These are phyloP conservation scores for Cadophora luteo-olivacea DNA, from an alignment of 2,329 filamentous ascomycete genomes.

Conservation along the genomic window DNA sequence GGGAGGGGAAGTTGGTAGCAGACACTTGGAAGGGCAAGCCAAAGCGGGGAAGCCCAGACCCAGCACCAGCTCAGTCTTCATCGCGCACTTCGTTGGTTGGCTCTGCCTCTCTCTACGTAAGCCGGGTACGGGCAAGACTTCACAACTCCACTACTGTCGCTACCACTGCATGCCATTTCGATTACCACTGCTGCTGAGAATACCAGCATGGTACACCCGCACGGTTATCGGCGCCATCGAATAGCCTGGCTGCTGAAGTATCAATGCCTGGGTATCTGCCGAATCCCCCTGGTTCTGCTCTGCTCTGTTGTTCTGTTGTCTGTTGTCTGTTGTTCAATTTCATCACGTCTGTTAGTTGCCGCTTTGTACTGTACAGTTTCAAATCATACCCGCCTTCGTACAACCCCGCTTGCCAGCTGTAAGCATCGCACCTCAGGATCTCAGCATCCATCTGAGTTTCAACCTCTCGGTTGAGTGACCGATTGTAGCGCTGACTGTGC, in stretches of 20 bases:
- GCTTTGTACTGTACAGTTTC: neutral
- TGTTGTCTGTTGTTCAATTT: neutral
- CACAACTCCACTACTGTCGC: neutral
- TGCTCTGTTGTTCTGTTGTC: neutral
- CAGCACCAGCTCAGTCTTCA: neutral
- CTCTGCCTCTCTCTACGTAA: slow-evolving; percentile 11
- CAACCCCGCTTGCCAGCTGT: slow-evolving; percentile 5
- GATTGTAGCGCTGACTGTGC: slow-evolving; percentile 24
- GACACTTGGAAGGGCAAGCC: neutral
- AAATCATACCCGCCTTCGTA: slow-evolving; percentile 13
- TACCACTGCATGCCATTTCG: neutral
- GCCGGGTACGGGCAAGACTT: neutral
- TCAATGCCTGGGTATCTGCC: neutral
- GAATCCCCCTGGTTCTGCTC: neutral
- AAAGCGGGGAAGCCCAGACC: slow-evolving; percentile 6
- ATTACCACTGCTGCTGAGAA: neutral
- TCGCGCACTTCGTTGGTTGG: neutral
- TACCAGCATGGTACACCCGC: neutral
- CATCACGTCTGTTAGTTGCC: slow-evolving; percentile 14
- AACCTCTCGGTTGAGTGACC: slow-evolving; percentile 22
- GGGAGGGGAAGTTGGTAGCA: neutral
- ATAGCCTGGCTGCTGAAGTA: neutral
- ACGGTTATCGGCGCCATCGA: neutral
- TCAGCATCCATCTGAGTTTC: neutral
- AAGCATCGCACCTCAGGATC: neutral